phyloP scores from a whole-genome alignment of 1,139 yeast genomes.

The Taphrina flavorubra region DNA sequence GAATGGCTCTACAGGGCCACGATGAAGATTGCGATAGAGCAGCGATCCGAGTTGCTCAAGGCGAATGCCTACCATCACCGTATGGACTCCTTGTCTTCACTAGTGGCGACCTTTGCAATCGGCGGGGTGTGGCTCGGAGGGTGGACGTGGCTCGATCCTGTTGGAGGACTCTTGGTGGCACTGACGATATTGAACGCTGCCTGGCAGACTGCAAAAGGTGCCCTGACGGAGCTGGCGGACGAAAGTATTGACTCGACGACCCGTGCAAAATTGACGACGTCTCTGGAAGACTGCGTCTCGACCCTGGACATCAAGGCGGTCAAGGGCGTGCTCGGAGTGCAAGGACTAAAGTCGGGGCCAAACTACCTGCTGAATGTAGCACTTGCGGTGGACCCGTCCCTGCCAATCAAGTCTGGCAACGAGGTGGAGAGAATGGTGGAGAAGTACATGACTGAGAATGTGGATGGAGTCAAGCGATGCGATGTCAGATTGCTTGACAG shows the following conservation, averaged over 20 bases:
- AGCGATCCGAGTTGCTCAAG: constrained; percentile 84
- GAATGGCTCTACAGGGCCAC: constrained; percentile 88
- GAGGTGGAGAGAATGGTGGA: constrained; percentile 38
- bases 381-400: constrained; percentile 27
- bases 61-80: constrained; percentile 99
- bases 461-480: constrained; percentile 36
- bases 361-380: constrained; percentile 40
- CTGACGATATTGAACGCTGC: constrained; percentile 84
- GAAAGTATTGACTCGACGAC: constrained; percentile 49
- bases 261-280: constrained; percentile 36
- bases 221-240: constrained; percentile 79
- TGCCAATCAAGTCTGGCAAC: constrained; percentile 36
- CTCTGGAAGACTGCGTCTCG: constrained; percentile 34
- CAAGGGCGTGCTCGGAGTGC: constrained; percentile 43
- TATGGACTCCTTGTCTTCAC: constrained; percentile 90
- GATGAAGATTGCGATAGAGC: constrained; percentile 71
- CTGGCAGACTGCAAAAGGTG: constrained; percentile 68
- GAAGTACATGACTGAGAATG: constrained; percentile 32
- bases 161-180: constrained; percentile 89
- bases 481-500: constrained; percentile 30
- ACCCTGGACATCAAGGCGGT: constrained; percentile 28
- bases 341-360: constrained; percentile 46
- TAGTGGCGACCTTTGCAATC: constrained; percentile 87
- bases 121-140: constrained; percentile 79
- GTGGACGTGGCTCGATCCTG: constrained; percentile 74